phyloP scores from a whole-genome alignment of 495 filamentous ascomycete species.

The Lasiosphaeriaceae sp. region DNA sequence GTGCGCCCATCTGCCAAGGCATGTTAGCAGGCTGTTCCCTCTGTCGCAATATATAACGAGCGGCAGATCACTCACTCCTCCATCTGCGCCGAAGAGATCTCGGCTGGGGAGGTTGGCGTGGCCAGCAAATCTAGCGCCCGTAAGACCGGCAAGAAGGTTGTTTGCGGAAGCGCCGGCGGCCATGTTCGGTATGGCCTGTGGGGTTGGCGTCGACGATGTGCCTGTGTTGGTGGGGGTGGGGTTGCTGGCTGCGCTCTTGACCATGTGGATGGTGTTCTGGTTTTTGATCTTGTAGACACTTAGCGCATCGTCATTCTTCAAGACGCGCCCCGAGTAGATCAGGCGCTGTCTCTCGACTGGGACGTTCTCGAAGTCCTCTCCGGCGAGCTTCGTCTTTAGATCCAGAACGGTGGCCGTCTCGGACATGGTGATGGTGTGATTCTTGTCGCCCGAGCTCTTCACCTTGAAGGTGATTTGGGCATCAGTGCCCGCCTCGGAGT shows the following conservation, averaged over 20 bases:
- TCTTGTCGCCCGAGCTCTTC: conserved; percentile 83
- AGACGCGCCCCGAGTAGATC: conserved; percentile 94
- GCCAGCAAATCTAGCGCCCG: conserved; percentile 91
- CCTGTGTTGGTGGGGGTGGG: conserved; percentile 55
- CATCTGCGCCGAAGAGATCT: conserved; percentile 92
- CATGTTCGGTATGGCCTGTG: conserved; percentile 76
- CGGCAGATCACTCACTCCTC: conserved; percentile 76
- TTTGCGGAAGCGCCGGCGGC: conserved; percentile 80
- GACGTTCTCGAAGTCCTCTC: conserved; percentile 74
- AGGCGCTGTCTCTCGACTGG: conserved; percentile 83
- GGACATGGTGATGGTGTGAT: conserved; percentile 75
- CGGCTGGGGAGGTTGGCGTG: conserved; percentile 83
- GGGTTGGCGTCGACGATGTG: conserved; percentile 46
- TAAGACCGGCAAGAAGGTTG: conserved; percentile 85
- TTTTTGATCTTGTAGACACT: conserved; percentile 89
- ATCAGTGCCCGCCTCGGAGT: conserved; percentile 45
- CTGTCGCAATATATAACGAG: no score
- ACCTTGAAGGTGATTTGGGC: conserved; percentile 83
- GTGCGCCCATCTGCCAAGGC: conserved; percentile 76
- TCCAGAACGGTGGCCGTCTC: conserved; percentile 74
- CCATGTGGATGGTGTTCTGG: conserved; percentile 92
- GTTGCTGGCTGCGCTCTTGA: conserved; percentile 93
- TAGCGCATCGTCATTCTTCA: conserved; percentile 88
- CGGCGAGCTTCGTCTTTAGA: conserved; percentile 83
- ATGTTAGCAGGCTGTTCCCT: conserved; percentile 23